Evolutionary conservation across 2,329 filamentous ascomycete species (phyloP).

Genomic region (Chrysosphaeria jannelii): DNA sequence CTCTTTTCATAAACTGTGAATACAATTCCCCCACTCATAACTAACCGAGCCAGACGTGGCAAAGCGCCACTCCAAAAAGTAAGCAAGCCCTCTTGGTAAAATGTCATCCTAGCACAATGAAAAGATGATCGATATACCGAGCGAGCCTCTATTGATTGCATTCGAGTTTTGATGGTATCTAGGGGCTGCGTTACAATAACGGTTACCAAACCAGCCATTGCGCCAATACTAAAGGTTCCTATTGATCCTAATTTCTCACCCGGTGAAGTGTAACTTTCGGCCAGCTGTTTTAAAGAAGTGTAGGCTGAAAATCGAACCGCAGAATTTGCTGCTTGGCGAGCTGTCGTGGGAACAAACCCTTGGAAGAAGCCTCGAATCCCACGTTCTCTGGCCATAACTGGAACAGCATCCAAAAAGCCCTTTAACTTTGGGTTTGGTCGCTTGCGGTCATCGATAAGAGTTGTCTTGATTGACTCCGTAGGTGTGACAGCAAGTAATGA

Average conservation of each 20-base stretch:
- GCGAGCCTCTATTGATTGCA: slow-evolving; percentile 83
- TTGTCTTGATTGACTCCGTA: slow-evolving; percentile 95
- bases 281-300: slow-evolving; percentile 68
- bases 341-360: slow-evolving; percentile 82
- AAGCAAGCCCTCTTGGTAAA: slow-evolving; percentile 62
- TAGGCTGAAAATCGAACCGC: slow-evolving; percentile 78
- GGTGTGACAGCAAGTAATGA: slow-evolving; percentile 81
- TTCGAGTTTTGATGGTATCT: slow-evolving; percentile 87
- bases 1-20: slow-evolving; percentile 98
- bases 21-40: slow-evolving; percentile 84
- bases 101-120: slow-evolving; percentile 53
- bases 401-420: slow-evolving; percentile 74
- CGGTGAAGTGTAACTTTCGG: slow-evolving; percentile 70
- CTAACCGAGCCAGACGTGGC: slow-evolving; percentile 54
- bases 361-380: slow-evolving; percentile 87
- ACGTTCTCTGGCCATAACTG: slow-evolving; percentile 63
- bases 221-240: slow-evolving; percentile 76
- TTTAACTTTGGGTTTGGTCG: slow-evolving; percentile 55
- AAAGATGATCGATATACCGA: slow-evolving; percentile 64
- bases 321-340: slow-evolving; percentile 79
- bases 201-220: slow-evolving; percentile 66
- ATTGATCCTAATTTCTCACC: slow-evolving; percentile 78
- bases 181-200: slow-evolving; percentile 50
- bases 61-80: slow-evolving; percentile 89
- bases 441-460: slow-evolving; percentile 92